phyloP scores from a whole-genome alignment of 2,329 filamentous ascomycete genomes.

The Zymoseptoria pseudotritici region DNA sequence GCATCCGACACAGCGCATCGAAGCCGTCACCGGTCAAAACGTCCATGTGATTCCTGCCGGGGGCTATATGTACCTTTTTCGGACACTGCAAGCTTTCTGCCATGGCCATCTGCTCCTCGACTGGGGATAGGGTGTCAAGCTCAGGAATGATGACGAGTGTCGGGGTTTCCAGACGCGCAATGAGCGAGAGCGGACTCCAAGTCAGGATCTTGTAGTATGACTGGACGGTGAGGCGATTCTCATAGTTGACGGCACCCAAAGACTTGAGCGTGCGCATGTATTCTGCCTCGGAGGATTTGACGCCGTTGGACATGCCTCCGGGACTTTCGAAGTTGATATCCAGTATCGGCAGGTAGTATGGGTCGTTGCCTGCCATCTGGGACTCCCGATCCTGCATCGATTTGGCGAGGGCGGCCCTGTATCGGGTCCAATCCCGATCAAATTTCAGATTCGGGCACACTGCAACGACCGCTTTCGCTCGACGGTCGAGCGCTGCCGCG shows the following conservation, averaged over 20 bases:
- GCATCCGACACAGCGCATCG: not conserved
- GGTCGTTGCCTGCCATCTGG: slow-evolving; percentile 32
- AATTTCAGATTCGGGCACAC: slow-evolving; percentile 19
- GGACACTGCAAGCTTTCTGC: slow-evolving; percentile 1
- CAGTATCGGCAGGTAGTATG: slow-evolving; percentile 33
- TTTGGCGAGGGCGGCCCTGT: slow-evolving; percentile 24
- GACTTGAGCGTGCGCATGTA: slow-evolving; percentile 8
- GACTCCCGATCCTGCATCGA: slow-evolving; percentile 35
- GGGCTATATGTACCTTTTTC: slow-evolving; percentile 1
- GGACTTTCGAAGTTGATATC: slow-evolving; percentile 33
- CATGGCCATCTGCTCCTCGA: slow-evolving; percentile 2
- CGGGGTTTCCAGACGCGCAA: not conserved
- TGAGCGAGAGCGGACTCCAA: slow-evolving; percentile 8
- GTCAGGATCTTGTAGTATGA: slow-evolving; percentile 27
- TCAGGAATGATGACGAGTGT: slow-evolving; percentile 4
- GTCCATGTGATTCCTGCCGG: slow-evolving; percentile 5
- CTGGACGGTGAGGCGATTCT: slow-evolving; percentile 24
- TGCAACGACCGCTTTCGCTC: slow-evolving; percentile 24
- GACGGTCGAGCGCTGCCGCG: slow-evolving; percentile 28
- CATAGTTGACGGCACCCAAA: slow-evolving; percentile 6
- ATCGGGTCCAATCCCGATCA: slow-evolving; percentile 11
- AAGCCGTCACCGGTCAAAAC: slow-evolving; percentile 4
- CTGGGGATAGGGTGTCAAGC: slow-evolving; percentile 5
- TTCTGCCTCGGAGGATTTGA: slow-evolving; percentile 14
- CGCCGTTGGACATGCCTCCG: slow-evolving; percentile 26